Conservation (phyloP, 257 asterid genomes). For the Rubia yunnanensis region DNA sequence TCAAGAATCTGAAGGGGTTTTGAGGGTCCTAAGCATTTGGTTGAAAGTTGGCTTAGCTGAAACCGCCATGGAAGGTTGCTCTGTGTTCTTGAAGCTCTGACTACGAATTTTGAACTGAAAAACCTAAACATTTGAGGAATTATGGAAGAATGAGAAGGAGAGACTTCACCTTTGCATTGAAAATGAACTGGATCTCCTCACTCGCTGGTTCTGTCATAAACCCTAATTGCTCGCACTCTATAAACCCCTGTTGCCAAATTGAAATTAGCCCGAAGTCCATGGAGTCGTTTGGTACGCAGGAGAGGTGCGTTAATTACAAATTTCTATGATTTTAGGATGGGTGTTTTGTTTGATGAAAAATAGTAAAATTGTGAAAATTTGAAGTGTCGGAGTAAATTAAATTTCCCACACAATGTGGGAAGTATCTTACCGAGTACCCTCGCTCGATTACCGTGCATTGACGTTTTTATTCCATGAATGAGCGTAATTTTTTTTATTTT, state of each 20-base stretch:
- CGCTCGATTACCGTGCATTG: no score
- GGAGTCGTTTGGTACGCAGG: no score
- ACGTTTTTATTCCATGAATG: no score
- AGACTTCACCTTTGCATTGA: constrained; percentile 1
- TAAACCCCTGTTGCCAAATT: neutral
- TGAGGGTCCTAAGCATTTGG: neutral
- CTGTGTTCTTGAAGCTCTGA: neutral
- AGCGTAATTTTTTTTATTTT: no score
- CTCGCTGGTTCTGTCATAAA: neutral
- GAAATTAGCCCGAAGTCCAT: no score
- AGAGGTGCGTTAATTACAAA: no score
- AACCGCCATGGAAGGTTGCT: neutral
- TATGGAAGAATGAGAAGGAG: neutral
- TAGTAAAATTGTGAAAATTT: no score
- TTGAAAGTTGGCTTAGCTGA: constrained; percentile 3
- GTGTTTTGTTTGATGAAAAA: no score
- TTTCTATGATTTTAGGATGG: no score
- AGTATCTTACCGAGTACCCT: no score
- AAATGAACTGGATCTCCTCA: neutral
- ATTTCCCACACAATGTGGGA: no score
- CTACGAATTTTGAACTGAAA: neutral
- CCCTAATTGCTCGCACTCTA: neutral
- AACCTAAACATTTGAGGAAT: neutral
- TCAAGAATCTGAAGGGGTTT: neutral
- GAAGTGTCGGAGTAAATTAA: no score